Evolutionary conservation across 192 early-diverging fungal species (phyloP), one percentile per base, ranked within the genome.

Genomic region (Phycomyces nitens): DNA sequence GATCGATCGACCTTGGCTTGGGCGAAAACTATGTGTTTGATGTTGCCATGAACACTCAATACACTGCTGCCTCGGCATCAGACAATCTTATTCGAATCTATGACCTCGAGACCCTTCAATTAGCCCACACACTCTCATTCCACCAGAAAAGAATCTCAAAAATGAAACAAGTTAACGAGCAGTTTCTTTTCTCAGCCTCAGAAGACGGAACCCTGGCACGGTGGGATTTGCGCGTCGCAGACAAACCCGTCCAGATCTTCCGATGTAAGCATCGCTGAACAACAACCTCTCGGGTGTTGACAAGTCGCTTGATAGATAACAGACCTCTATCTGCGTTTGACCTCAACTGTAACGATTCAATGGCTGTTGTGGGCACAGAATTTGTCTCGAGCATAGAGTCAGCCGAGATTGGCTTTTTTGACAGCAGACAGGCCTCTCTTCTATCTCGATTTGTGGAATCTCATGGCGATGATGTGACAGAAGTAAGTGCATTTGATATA

Each of bases 381-480:
- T 60, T 81, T 4, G 56, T 71, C 12, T 61, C 63, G 16, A 58
- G 65, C 14, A 26, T 14, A 12, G 40, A 51, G 2, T 78, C 81
- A 42, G 80, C 81, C 22, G 78, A 76, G 53, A 44, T 88, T 0
- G 62, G 74, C 26, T 86, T 88, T 61, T 86, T 76, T 58, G 74
- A 76, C 54, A 60, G 60, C 53, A 71, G 74, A 27, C 44, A 68
- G 3, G 54, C 68, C 1, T 44, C 65, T 1, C n/a, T 78, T 11
- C 21, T 74, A 4, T 64, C 66, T 8, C 65, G 70, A 27, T 88
- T 82, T 53, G 70, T 69, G n/a, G 84, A 89, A 57, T 90, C 87
- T 8, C 88, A 90, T 58, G 83, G 77, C 38, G 89, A 93, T 56
- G 89, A 91, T 56, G 75, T 93, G n/a, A 89, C 89, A 6, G 83